These are phyloP conservation scores for Vitis labrusca DNA, from an alignment of 164 flowering plant species.

Conservation along the genomic window DNA sequence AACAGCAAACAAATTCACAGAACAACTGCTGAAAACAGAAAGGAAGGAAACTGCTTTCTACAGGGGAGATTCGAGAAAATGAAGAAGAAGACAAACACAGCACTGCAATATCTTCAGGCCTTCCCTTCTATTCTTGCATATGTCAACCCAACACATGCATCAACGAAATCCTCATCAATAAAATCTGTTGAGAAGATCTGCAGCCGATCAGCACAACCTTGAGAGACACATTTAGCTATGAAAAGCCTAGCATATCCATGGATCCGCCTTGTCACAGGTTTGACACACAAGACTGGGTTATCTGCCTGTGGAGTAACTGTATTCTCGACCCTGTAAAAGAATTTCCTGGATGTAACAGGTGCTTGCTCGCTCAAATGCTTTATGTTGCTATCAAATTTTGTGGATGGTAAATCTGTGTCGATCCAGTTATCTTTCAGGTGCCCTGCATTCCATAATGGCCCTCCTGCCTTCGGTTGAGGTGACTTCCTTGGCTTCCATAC, in stretches of 20 bases:
- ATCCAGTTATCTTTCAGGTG: constrained; percentile 89
- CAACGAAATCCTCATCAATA: constrained; percentile 84
- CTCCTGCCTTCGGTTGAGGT: constrained; percentile 59
- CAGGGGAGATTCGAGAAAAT: background rate
- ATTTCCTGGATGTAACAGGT: constrained; percentile 58
- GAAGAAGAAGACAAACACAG: background rate
- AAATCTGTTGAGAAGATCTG: constrained; percentile 88
- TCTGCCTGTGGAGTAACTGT: constrained; percentile 90
- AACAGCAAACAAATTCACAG: too few species aligned
- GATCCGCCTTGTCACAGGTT: constrained; percentile 73
- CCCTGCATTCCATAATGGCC: constrained; percentile 71
- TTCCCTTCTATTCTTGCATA: constrained; percentile 73
- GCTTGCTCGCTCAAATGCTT: constrained; percentile 71
- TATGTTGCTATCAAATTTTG: constrained; percentile 84
- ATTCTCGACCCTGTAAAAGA: constrained; percentile 91
- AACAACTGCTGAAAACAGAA: too few species aligned
- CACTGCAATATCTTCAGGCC: constrained; percentile 29
- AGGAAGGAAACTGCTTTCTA: too few species aligned
- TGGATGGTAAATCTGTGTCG: constrained; percentile 84
- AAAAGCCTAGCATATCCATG: constrained; percentile 70
- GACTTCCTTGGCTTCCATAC: constrained; percentile 90
- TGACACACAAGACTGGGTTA: constrained; percentile 78
- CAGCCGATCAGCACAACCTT: constrained; percentile 60
- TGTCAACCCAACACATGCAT: constrained; percentile 81
- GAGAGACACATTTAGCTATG: constrained; percentile 52